Evolutionary conservation across 805 yeast species (phyloP).

Genomic region (Nakazawaea peltata): DNA sequence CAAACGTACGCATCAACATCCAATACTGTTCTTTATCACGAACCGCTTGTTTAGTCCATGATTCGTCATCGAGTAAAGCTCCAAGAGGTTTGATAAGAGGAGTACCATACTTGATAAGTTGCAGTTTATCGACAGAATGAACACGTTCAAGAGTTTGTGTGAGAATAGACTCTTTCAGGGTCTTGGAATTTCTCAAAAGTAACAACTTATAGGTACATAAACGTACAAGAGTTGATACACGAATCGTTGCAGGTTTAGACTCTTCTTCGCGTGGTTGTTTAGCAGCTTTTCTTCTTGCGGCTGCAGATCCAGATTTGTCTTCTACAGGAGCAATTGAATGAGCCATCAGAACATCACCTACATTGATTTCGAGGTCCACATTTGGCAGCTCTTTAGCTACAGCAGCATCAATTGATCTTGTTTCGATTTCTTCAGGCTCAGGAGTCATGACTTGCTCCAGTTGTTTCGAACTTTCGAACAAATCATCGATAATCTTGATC

Average conservation of each 20-base stretch:
- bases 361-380: no score
- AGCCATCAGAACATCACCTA: no score
- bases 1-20: constrained; percentile 37
- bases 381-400: no score
- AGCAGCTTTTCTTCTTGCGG: neutral
- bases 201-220: constrained; percentile 45
- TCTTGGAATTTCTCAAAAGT: constrained; percentile 29
- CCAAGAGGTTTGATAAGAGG: constrained; percentile 40
- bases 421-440: constrained; percentile 6
- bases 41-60: constrained; percentile 32
- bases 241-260: constrained; percentile 17
- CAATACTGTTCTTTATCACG: constrained; percentile 35
- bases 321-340: neutral
- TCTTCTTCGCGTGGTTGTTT: no score
- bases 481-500: constrained; percentile 15
- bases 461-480: constrained; percentile 11
- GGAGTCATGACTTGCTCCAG: constrained; percentile 3
- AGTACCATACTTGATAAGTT: constrained; percentile 34
- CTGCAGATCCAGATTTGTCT: neutral
- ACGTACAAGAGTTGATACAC: constrained; percentile 27
- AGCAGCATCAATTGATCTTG: neutral
- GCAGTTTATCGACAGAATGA: constrained; percentile 29
- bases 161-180: constrained; percentile 14
- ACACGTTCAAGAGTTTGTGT: constrained; percentile 18
- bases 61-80: constrained; percentile 34